Percentiles rank a stretch among this genome's conserved stretches.
Evolutionary conservation across 2,329 filamentous ascomycete species (phyloP).

Genomic region (Microcera coccophila): DNA sequence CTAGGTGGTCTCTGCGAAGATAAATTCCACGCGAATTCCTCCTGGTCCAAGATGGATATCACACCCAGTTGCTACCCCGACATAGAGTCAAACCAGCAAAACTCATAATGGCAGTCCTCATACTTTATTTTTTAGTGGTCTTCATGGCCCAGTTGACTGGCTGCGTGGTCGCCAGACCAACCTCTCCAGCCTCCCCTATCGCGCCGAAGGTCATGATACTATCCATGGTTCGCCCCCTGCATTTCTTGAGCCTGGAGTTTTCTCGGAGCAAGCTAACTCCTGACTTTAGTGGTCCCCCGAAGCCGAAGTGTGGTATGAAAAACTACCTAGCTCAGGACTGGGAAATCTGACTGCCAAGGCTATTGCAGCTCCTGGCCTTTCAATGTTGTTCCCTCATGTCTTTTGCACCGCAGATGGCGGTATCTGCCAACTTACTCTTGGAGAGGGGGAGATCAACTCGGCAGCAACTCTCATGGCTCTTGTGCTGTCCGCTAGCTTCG

Average conservation of each 20-base stretch:
- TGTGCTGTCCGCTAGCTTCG: constrained; percentile 57
- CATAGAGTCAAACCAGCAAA: too few relatives aligned
- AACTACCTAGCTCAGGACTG: constrained; percentile 41
- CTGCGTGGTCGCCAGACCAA: constrained; percentile 2
- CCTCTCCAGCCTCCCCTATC: constrained; percentile 26
- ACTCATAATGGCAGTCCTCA: too few relatives aligned
- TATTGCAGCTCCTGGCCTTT: constrained; percentile 59
- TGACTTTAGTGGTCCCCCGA: constrained; percentile 57
- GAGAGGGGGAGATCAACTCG: constrained; percentile 71
- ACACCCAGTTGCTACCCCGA: too few relatives aligned
- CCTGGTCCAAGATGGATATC: background rate
- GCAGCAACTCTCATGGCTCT: constrained; percentile 63
- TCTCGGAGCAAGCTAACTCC: too few relatives aligned
- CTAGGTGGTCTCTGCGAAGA: background rate
- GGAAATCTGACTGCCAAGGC: constrained; percentile 55
- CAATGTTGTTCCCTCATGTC: constrained; percentile 60
- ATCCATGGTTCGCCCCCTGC: constrained; percentile 50
- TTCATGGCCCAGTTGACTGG: constrained; percentile 2
- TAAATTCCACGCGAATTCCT: background rate
- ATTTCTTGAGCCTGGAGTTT: too few relatives aligned
- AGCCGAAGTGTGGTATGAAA: constrained; percentile 57
- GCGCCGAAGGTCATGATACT: constrained; percentile 60
- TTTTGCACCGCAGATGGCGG: constrained; percentile 59
- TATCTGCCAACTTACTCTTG: constrained; percentile 66
- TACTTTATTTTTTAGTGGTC: too few relatives aligned